Base-by-base conservation (phyloP, 2,329 filamentous ascomycete genomes). In the Fusarium tuaranense region DNA sequence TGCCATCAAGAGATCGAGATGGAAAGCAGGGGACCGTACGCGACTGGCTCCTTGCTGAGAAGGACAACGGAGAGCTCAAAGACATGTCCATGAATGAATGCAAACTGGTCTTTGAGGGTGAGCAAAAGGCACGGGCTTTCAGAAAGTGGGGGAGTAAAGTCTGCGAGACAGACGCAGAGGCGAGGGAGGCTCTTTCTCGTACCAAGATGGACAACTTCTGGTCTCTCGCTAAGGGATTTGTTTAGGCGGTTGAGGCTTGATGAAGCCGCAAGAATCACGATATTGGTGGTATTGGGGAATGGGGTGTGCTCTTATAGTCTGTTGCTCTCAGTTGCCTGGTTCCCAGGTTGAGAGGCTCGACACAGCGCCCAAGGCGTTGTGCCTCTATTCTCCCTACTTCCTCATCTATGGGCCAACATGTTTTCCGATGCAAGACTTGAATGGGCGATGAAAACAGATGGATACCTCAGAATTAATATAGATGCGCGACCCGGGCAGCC, bases 151-250 rank as follows among this genome's bases (percentile, higher is more conserved):
- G 93, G 4, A 95, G 92, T 72, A 93, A 94, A 81, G 91, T 97
- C n/a, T 98, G 95, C 82, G 97, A 98, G 84, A 96, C 94, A 3
- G 97, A 99, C 81, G 90, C 92, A 13, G 94, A 97, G 80, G 97
- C 96, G 7, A 93, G 94, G 81, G 95, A 98, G 77, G 88, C 92
- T 25, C 84, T 99, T 72, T 86, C 91, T 14, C 90, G 95, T 76
- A 91, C 92, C 7, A 98, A 97, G 87, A 94, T 98, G 89, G 96
- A 98, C 78, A 97, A 93, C 78, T 96, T 99, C 80, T 99, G 97
- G 97, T 93, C 93, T 12, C 84, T 97, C 77, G 96, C 95, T 0
- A 97, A 97, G 87, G 94, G 82, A 18, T 68, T 81, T 57, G 75
- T 67, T 55, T 79, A 71, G 48, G 18, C 18, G 20, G 25, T 55